Conservation (phyloP, 768 basidiomycete genomes). For the Tylopilus vinaceipallidus region DNA sequence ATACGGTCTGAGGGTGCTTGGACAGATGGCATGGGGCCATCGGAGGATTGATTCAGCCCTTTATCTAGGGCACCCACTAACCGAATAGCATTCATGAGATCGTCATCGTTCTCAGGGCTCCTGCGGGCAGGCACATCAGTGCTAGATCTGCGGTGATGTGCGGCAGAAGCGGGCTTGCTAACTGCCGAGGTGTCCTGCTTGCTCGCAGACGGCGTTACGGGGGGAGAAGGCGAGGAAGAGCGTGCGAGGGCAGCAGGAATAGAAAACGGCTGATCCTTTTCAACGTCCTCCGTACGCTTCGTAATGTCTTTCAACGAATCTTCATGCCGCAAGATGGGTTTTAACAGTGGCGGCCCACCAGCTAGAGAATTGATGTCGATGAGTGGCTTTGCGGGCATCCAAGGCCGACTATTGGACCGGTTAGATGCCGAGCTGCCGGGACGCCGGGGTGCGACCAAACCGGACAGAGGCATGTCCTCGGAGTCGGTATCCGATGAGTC, state of each 20-base stretch:
- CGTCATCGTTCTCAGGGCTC: constrained; percentile 24
- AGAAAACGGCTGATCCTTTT: constrained; percentile 31
- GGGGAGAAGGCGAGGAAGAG: constrained; percentile 19
- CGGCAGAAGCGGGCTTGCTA: background rate
- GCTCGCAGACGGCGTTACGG: constrained; percentile 15
- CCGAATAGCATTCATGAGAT: constrained; percentile 32
- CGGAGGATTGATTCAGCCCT: constrained; percentile 15
- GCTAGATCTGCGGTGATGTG: constrained; percentile 18
- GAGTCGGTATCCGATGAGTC: constrained; percentile 43
- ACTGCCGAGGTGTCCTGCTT: constrained; percentile 4
- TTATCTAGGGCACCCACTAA: constrained; percentile 29
- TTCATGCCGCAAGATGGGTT: constrained; percentile 30
- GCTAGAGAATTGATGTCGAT: constrained; percentile 37
- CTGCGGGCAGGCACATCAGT: constrained; percentile 13
- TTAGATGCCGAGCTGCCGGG: constrained; percentile 60
- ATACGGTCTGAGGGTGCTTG: constrained; percentile 20
- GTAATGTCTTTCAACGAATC: constrained; percentile 25
- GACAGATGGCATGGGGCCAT: background rate
- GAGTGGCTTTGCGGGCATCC: constrained; percentile 42
- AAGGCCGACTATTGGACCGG: constrained; percentile 23
- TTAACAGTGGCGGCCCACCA: constrained; percentile 36
- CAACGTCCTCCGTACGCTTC: constrained; percentile 18
- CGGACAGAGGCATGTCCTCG: constrained; percentile 63
- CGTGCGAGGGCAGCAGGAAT: constrained; percentile 25
- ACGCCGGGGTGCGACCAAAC: constrained; percentile 57